These are phyloP conservation scores for Circinella umbellata DNA, from an alignment of 371 early-diverging fungal species.

Conservation along the genomic window DNA sequence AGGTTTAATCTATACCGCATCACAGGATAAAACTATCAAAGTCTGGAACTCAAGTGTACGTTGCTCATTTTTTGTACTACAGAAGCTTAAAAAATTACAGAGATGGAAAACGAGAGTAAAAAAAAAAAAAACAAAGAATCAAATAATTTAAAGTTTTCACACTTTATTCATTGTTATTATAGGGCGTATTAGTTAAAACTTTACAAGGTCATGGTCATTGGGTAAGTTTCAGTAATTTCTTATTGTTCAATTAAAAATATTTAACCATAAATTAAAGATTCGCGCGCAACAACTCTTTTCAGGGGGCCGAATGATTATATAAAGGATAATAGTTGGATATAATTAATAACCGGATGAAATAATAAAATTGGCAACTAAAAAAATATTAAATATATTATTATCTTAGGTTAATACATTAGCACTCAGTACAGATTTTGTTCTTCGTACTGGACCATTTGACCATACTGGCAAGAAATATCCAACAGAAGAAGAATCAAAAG, in stretches of 20 bases:
- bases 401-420: conserved; percentile 92
- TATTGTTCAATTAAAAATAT: too few relatives aligned
- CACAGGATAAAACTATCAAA: conserved; percentile 92
- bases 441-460: conserved; percentile 91
- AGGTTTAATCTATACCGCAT: conserved; percentile 90
- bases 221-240: conserved; percentile 54
- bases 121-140: background rate
- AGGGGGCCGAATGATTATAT: too few relatives aligned
- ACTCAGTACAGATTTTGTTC: conserved; percentile 86
- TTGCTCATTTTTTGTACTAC: background rate
- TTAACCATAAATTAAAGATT: too few relatives aligned
- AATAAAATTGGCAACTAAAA: too few relatives aligned
- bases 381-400: too few relatives aligned
- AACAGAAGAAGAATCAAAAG: conserved; percentile 71
- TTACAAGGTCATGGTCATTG: conserved; percentile 92
- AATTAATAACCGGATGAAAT: too few relatives aligned
- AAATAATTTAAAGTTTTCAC: background rate
- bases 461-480: conserved; percentile 73
- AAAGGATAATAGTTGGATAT: too few relatives aligned
- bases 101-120: background rate
- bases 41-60: conserved; percentile 80
- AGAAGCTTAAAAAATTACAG: background rate
- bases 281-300: too few relatives aligned
- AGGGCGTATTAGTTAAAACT: conserved; percentile 85
- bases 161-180: conserved; percentile 4